Percentiles rank a stretch among this genome's conserved stretches.
Conservation (phyloP, 139 green algal species). For the Haematococcus sp. region DNA sequence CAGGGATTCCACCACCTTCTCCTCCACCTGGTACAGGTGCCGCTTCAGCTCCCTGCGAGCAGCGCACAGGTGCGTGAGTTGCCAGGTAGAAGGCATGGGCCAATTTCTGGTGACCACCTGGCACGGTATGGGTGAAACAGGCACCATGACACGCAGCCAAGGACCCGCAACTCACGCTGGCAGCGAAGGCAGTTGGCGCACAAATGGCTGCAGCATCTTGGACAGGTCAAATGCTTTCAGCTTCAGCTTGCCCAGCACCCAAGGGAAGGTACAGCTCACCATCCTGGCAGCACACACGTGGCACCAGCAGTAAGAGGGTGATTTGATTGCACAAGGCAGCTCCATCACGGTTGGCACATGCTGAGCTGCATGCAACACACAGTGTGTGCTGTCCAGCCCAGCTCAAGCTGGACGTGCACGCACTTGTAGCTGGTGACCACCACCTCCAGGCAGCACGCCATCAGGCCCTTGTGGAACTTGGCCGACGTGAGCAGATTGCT, state of each 20-base stretch:
- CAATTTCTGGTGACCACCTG: no score
- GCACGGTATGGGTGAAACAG: no score
- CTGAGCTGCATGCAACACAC: no score
- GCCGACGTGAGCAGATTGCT: constrained; percentile 30
- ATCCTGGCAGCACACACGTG: constrained; percentile 23
- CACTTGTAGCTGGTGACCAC: constrained; percentile 55
- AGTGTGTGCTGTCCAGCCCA: background rate
- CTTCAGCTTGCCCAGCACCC: constrained; percentile 46
- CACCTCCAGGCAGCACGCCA: constrained; percentile 45
- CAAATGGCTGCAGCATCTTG: constrained; percentile 70
- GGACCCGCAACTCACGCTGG: constrained; percentile 22
- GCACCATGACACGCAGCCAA: no score
- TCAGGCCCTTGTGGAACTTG: constrained; percentile 63
- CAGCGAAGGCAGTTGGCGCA: constrained; percentile 44
- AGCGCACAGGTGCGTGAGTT: no score
- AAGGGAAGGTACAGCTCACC: constrained; percentile 20
- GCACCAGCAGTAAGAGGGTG: no score
- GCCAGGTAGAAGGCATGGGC: no score
- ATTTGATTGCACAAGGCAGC: background rate
- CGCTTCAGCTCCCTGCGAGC: constrained; percentile 61
- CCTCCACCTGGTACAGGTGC: constrained; percentile 73
- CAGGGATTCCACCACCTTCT: constrained; percentile 67
- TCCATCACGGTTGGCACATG: background rate
- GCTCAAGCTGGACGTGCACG: background rate
- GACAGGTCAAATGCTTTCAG: constrained; percentile 76